Conservation (phyloP, 495 filamentous ascomycete genomes). For the Hyaloscypha variabilis region DNA sequence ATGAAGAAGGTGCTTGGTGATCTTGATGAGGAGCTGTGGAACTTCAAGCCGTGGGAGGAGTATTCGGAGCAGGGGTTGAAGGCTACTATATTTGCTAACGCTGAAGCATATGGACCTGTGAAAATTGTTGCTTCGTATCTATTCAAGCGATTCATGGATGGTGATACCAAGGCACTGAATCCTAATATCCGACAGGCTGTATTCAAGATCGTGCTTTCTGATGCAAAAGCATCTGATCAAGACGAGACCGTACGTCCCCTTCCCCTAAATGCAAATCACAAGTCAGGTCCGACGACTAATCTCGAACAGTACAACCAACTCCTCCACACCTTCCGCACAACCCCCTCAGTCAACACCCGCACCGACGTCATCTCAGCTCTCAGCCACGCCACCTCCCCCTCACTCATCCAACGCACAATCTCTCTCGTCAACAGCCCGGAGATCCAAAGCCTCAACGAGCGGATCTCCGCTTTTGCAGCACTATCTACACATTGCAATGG, state of each 20-base stretch:
- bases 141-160: slow-evolving; percentile 63
- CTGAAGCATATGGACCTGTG: slow-evolving; percentile 61
- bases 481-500: neutral
- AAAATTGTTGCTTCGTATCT: slow-evolving; percentile 63
- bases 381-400: neutral
- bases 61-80: slow-evolving; percentile 52
- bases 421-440: neutral
- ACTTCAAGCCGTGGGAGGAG: slow-evolving; percentile 62
- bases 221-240: slow-evolving; percentile 22
- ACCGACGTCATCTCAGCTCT: neutral
- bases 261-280: neutral
- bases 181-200: slow-evolving; percentile 67
- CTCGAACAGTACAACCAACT: neutral
- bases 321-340: neutral
- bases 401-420: neutral
- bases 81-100: slow-evolving; percentile 62
- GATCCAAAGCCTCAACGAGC: neutral
- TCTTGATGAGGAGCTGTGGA: slow-evolving; percentile 59
- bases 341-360: neutral
- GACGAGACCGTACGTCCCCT: neutral
- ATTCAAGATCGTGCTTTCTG: slow-evolving; percentile 62
- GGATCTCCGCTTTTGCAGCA: neutral
- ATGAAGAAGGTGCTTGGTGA: neutral
- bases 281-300: neutral
- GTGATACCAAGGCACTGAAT: slow-evolving; percentile 63